Evolutionary conservation across 352 stramenopile genomes (phyloP).

Genomic region (Pythium phragmiticola): DNA sequence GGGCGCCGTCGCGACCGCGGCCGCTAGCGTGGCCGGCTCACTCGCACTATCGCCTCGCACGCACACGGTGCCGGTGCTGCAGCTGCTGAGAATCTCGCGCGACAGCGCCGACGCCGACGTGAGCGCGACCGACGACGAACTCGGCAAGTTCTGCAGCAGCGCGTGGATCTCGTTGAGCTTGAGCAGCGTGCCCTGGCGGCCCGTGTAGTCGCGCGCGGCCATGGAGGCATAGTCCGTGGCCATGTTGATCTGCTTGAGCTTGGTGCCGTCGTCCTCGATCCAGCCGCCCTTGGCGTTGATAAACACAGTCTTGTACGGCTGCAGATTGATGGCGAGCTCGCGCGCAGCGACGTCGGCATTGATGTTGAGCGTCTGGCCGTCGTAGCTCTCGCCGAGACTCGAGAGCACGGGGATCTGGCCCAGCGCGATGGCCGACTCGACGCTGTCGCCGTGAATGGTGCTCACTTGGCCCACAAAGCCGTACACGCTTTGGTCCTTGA

Average conservation of each 20-base stretch:
- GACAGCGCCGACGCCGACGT: constrained; percentile 80
- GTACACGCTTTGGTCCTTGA: constrained; percentile 83
- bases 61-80: constrained; percentile 84
- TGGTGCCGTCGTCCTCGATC: constrained; percentile 84
- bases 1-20: constrained; percentile 17
- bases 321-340: constrained; percentile 74
- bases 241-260: constrained; percentile 85
- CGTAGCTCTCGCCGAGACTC: constrained; percentile 71
- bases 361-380: constrained; percentile 86
- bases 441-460: constrained; percentile 66
- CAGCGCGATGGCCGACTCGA: constrained; percentile 63
- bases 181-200: constrained; percentile 87
- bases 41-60: constrained; percentile 43
- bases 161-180: constrained; percentile 91
- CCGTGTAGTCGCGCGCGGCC: constrained; percentile 81
- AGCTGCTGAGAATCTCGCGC: constrained; percentile 84
- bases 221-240: constrained; percentile 74
- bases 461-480: constrained; percentile 85
- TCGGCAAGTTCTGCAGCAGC: constrained; percentile 72
- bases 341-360: constrained; percentile 86
- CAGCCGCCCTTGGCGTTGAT: constrained; percentile 88
- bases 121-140: constrained; percentile 80
- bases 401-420: constrained; percentile 85
- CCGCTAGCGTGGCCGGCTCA: constrained; percentile 15
- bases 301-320: constrained; percentile 89